Evolutionary conservation across 2,329 filamentous ascomycete genomes (phyloP).

Genomic region (Ambrosiella cleistominuta): DNA sequence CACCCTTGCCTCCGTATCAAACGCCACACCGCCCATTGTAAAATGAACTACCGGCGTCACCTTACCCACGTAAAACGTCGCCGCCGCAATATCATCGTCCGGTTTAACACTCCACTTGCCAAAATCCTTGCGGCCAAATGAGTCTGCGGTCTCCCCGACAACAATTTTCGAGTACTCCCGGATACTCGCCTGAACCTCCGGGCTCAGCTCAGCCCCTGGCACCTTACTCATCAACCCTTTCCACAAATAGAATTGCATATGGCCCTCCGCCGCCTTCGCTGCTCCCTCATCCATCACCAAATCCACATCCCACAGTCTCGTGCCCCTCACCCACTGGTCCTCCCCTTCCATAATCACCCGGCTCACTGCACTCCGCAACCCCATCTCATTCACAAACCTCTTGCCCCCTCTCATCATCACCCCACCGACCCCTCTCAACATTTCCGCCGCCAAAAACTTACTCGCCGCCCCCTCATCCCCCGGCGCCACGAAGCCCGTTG

Average conservation of each 20-base stretch:
- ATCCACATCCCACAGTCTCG: slow-evolving; percentile 32
- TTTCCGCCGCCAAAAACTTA: slow-evolving; percentile 47
- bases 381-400: slow-evolving; percentile 45
- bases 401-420: slow-evolving; percentile 33
- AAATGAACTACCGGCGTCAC: slow-evolving; percentile 50
- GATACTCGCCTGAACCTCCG: slow-evolving; percentile 25
- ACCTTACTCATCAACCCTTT: slow-evolving; percentile 42
- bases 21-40: slow-evolving; percentile 46
- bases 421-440: slow-evolving; percentile 44
- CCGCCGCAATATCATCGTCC: slow-evolving; percentile 23
- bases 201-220: slow-evolving; percentile 32
- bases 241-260: slow-evolving; percentile 45
- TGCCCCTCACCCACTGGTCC: not conserved
- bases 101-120: slow-evolving; percentile 35
- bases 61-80: slow-evolving; percentile 37
- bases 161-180: slow-evolving; percentile 31
- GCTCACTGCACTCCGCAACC: slow-evolving; percentile 40
- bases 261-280: slow-evolving; percentile 31
- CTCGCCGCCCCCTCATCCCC: slow-evolving; percentile 26
- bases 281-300: slow-evolving; percentile 43
- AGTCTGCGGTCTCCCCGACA: slow-evolving; percentile 23
- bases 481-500: slow-evolving; percentile 45
- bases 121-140: slow-evolving; percentile 31
- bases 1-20: slow-evolving; percentile 35
- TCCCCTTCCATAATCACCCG: slow-evolving; percentile 30